phyloP scores from a whole-genome alignment of 257 asterid species.

The Lithospermum erythrorhizon region DNA sequence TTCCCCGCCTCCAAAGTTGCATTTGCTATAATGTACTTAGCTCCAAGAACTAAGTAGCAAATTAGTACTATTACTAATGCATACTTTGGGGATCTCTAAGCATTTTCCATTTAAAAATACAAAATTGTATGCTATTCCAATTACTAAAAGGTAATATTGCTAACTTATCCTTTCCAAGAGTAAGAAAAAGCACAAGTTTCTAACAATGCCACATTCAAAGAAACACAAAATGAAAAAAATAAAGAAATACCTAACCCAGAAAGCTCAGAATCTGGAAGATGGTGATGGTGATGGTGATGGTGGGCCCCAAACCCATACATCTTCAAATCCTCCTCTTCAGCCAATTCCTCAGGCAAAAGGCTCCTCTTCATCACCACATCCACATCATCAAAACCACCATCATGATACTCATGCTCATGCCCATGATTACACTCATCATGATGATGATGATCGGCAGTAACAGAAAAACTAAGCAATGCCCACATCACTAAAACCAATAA shows the following conservation, averaged over 20 bases:
- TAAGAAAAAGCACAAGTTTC: not conserved
- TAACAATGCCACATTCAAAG: not conserved
- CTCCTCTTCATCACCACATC: constrained; percentile 17
- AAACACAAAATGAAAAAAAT: not conserved
- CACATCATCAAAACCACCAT: constrained; percentile 10
- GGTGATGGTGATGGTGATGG: constrained; percentile 19
- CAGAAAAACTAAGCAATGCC: constrained; percentile 23
- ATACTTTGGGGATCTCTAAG: too few species aligned
- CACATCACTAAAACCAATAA: not conserved
- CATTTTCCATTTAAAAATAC: too few species aligned
- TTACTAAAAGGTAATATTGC: too few species aligned
- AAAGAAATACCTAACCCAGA: constrained; percentile 57
- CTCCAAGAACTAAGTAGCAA: too few species aligned
- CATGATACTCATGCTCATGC: constrained; percentile 13
- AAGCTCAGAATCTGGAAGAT: constrained; percentile 30
- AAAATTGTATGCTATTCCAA: too few species aligned
- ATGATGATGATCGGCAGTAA: constrained; percentile 23
- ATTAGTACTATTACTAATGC: too few species aligned
- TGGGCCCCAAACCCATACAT: constrained; percentile 33
- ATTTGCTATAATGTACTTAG: too few species aligned
- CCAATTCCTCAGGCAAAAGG: constrained; percentile 75
- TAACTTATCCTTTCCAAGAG: too few species aligned
- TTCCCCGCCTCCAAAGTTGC: too few species aligned
- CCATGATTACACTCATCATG: constrained; percentile 20
- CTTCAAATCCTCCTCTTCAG: constrained; percentile 88